Conservation (phyloP, 345 rosid species). For the Dimocarpus longan region DNA sequence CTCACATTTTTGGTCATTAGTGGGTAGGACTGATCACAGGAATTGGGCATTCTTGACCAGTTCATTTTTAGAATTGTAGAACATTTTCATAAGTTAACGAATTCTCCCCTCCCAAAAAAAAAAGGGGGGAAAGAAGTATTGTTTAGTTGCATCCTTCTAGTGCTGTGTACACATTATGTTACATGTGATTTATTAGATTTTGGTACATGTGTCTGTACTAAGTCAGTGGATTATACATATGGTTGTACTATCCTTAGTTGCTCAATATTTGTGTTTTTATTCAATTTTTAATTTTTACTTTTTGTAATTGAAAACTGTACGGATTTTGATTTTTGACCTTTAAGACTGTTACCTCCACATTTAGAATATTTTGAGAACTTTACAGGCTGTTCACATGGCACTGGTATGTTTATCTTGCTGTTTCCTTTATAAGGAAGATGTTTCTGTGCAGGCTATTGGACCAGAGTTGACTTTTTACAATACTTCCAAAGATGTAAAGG, state of each 20-base stretch:
- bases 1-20: too few species aligned
- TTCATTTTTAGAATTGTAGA: too few species aligned
- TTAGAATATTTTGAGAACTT: not conserved
- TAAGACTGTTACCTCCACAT: not conserved
- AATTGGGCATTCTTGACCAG: too few species aligned
- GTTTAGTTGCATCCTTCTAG: not conserved
- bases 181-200: not conserved
- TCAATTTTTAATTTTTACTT: too few species aligned
- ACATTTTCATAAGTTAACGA: too few species aligned
- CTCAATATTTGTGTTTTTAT: not conserved
- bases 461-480: conserved; percentile 95
- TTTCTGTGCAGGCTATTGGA: conserved; percentile 74
- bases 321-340: conserved; percentile 1
- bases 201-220: not conserved
- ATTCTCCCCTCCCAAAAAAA: too few species aligned
- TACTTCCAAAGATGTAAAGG: conserved; percentile 68
- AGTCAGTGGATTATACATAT: not conserved
- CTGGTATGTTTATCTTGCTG: conserved; percentile 17
- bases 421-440: conserved; percentile 22
- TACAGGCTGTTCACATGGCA: not conserved
- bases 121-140: not conserved
- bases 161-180: not conserved
- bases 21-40: too few species aligned
- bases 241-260: not conserved
- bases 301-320: not conserved